These are phyloP conservation scores for Venturiaceae sp. DNA, from an alignment of 2,329 filamentous ascomycete genomes.

Conservation along the genomic window DNA sequence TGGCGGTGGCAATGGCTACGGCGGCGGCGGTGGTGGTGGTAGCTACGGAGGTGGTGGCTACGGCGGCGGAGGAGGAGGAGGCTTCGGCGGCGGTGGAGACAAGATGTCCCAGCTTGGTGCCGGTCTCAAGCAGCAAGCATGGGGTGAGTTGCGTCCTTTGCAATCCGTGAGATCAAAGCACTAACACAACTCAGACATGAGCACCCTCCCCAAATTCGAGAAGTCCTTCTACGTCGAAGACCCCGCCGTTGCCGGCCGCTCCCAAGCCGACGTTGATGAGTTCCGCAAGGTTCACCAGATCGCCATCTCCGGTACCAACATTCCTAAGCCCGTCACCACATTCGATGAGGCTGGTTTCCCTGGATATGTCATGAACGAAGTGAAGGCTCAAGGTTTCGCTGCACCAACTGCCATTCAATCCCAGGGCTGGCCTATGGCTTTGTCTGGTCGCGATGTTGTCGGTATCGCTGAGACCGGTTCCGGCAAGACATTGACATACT, in stretches of 20 bases:
- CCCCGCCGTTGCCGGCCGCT: conserved; percentile 63
- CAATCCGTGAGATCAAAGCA: conserved; percentile 6
- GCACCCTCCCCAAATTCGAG: conserved; percentile 84
- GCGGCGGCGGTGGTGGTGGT: conserved; percentile 21
- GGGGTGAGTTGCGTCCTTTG: conserved; percentile 53
- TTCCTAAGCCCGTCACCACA: conserved; percentile 89
- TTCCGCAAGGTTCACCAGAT: conserved; percentile 85
- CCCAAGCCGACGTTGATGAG: conserved; percentile 69
- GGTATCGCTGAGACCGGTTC: conserved; percentile 99
- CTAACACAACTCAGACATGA: conserved; percentile 51
- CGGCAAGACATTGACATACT: conserved; percentile 98
- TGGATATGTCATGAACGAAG: conserved; percentile 93
- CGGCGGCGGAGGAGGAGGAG: conserved; percentile 25
- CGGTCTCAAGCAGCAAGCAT: conserved; percentile 77
- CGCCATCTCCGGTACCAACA: conserved; percentile 65
- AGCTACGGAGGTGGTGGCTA: conserved; percentile 18
- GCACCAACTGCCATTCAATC: conserved; percentile 94
- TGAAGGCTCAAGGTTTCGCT: conserved; percentile 94
- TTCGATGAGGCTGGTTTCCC: conserved; percentile 98
- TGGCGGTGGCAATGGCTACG: conserved; percentile 14
- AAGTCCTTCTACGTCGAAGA: conserved; percentile 99
- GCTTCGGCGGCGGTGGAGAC: conserved; percentile 63
- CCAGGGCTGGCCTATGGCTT: conserved; percentile 98
- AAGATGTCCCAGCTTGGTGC: conserved; percentile 88
- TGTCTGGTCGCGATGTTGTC: conserved; percentile 94